These are phyloP conservation scores for Tuber umbilicatum DNA, from an alignment of 495 filamentous ascomycete genomes.

Conservation along the genomic window DNA sequence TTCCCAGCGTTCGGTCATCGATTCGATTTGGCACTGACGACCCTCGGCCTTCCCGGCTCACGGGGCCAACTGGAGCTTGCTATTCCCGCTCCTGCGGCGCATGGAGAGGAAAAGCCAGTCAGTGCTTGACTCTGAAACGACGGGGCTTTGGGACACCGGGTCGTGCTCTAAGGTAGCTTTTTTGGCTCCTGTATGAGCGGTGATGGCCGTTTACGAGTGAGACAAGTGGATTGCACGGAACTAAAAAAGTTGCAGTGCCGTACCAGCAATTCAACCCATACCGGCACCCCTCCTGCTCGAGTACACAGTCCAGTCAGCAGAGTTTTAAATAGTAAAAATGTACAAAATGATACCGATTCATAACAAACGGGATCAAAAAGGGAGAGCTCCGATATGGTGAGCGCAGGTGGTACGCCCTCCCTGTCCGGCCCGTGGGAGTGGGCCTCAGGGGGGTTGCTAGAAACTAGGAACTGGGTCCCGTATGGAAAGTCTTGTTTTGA, in stretches of 20 bases:
- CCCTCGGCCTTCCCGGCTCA: slow-evolving; percentile 38
- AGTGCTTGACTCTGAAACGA: slow-evolving; percentile 4
- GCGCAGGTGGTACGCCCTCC: background rate
- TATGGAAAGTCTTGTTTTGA: background rate
- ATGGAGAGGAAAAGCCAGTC: background rate
- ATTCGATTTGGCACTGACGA: slow-evolving; percentile 26
- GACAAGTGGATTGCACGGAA: background rate
- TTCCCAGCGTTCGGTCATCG: slow-evolving; percentile 26
- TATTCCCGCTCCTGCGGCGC: slow-evolving; percentile 27
- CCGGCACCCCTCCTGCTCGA: background rate
- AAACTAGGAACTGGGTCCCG: background rate
- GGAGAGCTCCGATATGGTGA: background rate
- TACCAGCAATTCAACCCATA: background rate
- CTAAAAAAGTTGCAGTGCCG: background rate
- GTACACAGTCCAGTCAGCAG: background rate
- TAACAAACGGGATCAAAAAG: background rate
- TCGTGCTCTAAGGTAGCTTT: background rate
- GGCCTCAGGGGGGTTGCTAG: background rate
- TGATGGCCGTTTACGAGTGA: slow-evolving; percentile 1
- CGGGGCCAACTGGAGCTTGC: slow-evolving; percentile 34
- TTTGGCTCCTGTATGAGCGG: background rate
- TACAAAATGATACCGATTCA: background rate
- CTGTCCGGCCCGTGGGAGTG: slow-evolving; percentile 3
- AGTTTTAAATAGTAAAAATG: background rate
- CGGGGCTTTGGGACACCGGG: background rate